Base-by-base conservation (phyloP, 2,329 filamentous ascomycete genomes). In the Ophiosphaerella korrae region DNA sequence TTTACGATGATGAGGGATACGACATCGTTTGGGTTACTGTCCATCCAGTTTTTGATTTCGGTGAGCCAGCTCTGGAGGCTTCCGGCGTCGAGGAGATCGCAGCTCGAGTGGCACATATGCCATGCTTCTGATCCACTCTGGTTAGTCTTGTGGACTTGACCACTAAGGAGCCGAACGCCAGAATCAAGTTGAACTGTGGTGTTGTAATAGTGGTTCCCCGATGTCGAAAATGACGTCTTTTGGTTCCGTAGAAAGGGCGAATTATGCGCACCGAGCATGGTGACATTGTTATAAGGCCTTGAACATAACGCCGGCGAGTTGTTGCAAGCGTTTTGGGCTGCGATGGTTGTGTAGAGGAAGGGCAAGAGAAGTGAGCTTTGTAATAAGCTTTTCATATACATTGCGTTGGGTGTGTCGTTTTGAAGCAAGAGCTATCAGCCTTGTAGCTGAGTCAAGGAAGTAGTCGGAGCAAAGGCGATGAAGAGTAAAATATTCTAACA, bases 191-290 rank as follows among this genome's bases (percentile, higher is more conserved):
- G 88, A 5, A 82, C 75, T 2, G 87, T 89, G 6, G 87, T 86
- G 72, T 91, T 88, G 74, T 82, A 86, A 75, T 80, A 90, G 74
- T 92, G 89, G 71, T 91, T 89, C 5, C 87, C 88, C 2, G 85
- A 82, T 2, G 85, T 72, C 23, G 84, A 85, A 71, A 87, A 83
- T 53, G 75, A 77, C 1, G 84, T 88, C 48, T 80, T 81, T 23
- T 76, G 71, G 63, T 90, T 86, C 42, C 88, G 80, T 37, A 92
- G 72, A 69, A 92, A 92, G 9, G 88, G 80, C 53, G 84, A 86
- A 74, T 92, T 82, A 75, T 92, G 89, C 14, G 88, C 88, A 18
- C 89, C 89, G 66, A 93, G 83, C 71, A 92, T 83, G 3, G 89
- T 92, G 62, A 94, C 83, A 60, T 88, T 84, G 75, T 85, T 86